Evolutionary conservation across 73 alveolate genomes (phyloP).

Genomic region (Breviolum minutum): DNA sequence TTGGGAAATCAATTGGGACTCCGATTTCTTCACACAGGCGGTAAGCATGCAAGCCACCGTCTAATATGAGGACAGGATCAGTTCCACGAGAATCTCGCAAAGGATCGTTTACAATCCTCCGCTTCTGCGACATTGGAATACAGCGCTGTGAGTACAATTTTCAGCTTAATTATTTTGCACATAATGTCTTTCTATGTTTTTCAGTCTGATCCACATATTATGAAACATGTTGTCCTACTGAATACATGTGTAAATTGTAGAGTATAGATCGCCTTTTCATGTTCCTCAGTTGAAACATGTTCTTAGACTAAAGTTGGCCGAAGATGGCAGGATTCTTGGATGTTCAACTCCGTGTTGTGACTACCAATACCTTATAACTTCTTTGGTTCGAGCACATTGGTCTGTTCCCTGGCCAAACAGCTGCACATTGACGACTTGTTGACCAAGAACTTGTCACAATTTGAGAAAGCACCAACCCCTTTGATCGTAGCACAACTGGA

Average conservation of each 20-base stretch:
- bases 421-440: too few relatives aligned
- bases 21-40: not conserved
- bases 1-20: not conserved
- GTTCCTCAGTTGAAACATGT: not conserved
- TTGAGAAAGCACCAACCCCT: not conserved
- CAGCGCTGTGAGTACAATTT: not conserved
- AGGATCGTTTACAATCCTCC: constrained; percentile 33
- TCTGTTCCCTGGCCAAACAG: too few relatives aligned
- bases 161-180: not conserved
- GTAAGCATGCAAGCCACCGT: constrained; percentile 1
- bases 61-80: constrained; percentile 40
- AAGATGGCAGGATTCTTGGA: not conserved
- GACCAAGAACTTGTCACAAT: too few relatives aligned
- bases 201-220: too few relatives aligned
- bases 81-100: constrained; percentile 29
- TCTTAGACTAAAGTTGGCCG: not conserved
- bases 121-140: constrained; percentile 1
- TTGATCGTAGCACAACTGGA: not conserved
- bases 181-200: too few relatives aligned
- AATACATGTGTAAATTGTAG: not conserved
- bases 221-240: not conserved
- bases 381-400: too few relatives aligned
- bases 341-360: too few relatives aligned
- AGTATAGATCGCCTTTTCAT: not conserved
- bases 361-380: too few relatives aligned